These are phyloP conservation scores for Penicillium flavigenum DNA, from an alignment of 495 filamentous ascomycete species.

Conservation along the genomic window DNA sequence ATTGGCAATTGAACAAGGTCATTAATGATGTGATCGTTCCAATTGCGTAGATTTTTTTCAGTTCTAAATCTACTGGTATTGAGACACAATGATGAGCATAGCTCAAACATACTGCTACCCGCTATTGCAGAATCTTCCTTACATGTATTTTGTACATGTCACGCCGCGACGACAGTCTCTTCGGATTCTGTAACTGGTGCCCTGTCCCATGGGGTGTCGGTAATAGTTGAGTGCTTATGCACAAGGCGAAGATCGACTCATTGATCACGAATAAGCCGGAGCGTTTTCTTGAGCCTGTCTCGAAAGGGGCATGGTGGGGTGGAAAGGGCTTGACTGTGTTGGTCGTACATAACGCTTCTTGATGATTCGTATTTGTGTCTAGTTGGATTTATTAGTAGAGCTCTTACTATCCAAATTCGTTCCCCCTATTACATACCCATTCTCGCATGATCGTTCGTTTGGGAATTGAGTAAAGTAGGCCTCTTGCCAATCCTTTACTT, in stretches of 20 bases:
- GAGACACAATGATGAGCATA: conserved; percentile 1
- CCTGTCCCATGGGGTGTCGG: conserved; percentile 47
- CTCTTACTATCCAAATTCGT: neutral
- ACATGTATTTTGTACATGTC: conserved; percentile 4
- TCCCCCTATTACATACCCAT: neutral
- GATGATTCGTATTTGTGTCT: conserved; percentile 10
- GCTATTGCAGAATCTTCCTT: neutral
- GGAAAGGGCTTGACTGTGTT: conserved; percentile 90
- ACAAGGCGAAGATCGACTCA: conserved; percentile 54
- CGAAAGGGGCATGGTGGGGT: conserved; percentile 75
- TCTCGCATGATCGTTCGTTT: conserved; percentile 1
- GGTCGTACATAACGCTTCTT: conserved; percentile 51
- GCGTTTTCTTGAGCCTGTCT: conserved; percentile 73
- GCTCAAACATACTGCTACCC: neutral
- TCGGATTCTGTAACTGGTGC: conserved; percentile 56
- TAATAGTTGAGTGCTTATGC: conserved; percentile 51
- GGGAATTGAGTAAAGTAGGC: neutral
- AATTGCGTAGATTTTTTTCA: neutral
- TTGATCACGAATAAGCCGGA: conserved; percentile 95
- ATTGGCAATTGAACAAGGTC: conserved; percentile 7
- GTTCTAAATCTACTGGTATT: neutral
- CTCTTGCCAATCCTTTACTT: conserved; percentile 55
- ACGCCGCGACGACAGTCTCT: conserved; percentile 58
- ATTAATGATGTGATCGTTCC: conserved; percentile 10
- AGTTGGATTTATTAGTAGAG: conserved; percentile 7